These are phyloP conservation scores for Heimioporus sp. DNA, from an alignment of 768 basidiomycete genomes.

Conservation along the genomic window DNA sequence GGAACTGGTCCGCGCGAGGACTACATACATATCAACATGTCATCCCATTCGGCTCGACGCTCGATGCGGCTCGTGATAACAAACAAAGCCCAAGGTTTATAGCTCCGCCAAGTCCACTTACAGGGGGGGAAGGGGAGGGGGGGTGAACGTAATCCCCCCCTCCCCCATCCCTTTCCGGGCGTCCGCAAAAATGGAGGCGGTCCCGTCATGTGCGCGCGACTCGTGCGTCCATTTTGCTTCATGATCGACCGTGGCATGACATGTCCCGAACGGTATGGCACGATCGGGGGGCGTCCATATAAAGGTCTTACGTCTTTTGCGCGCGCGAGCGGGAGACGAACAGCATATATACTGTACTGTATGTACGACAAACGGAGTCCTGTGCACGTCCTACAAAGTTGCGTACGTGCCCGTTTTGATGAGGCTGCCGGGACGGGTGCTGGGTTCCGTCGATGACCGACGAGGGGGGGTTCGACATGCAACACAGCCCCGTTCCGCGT, in stretches of 20 bases:
- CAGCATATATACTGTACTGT: too few relatives aligned
- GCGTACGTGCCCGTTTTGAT: too few relatives aligned
- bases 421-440: neutral
- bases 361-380: too few relatives aligned
- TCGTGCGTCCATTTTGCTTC: too few relatives aligned
- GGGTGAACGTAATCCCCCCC: too few relatives aligned
- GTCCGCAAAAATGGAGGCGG: slow-evolving; percentile 20
- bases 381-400: neutral
- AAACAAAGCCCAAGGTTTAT: slow-evolving; percentile 2
- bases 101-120: neutral
- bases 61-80: too few relatives aligned
- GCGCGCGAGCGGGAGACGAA: neutral
- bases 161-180: neutral
- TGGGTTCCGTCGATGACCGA: neutral
- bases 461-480: neutral
- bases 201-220: slow-evolving; percentile 1
- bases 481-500: neutral
- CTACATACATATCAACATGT: too few relatives aligned
- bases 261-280: neutral
- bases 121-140: too few relatives aligned
- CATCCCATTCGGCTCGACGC: too few relatives aligned
- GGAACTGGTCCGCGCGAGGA: slow-evolving; percentile 13
- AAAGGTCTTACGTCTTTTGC: neutral
- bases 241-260: slow-evolving; percentile 25
- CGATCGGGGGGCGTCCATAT: neutral